These are phyloP conservation scores for Oidiodendron maius DNA, from an alignment of 495 filamentous ascomycete species.

Conservation along the genomic window DNA sequence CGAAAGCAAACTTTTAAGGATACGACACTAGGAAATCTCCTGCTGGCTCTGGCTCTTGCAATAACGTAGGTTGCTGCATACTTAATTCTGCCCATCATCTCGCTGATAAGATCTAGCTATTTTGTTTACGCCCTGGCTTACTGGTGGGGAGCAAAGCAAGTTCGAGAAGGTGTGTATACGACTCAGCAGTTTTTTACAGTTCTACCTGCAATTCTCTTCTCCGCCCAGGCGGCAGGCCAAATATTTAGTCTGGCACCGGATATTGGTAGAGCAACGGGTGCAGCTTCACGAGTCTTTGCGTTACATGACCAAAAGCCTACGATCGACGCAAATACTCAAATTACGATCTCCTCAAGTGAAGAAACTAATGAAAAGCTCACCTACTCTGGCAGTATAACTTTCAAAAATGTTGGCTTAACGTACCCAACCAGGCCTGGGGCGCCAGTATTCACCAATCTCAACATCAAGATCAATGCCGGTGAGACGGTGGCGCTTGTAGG, in stretches of 20 bases:
- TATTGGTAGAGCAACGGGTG: slow-evolving; percentile 15
- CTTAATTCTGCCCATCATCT: slow-evolving; percentile 25
- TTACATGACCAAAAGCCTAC: slow-evolving; percentile 17
- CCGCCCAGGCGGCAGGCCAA: slow-evolving; percentile 58
- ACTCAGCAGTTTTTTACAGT: slow-evolving; percentile 63
- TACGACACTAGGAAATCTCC: slow-evolving; percentile 39
- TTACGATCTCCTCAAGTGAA: background rate
- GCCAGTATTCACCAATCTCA: slow-evolving; percentile 35
- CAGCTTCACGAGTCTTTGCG: slow-evolving; percentile 15
- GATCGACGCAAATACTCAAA: slow-evolving; percentile 4
- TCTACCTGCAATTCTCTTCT: slow-evolving; percentile 53
- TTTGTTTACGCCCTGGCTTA: slow-evolving; percentile 60
- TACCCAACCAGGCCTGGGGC: slow-evolving; percentile 43
- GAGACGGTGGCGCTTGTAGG: slow-evolving; percentile 55
- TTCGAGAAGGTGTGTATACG: slow-evolving; percentile 49
- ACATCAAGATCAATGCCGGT: slow-evolving; percentile 31
- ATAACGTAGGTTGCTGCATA: slow-evolving; percentile 31
- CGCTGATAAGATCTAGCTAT: slow-evolving; percentile 28
- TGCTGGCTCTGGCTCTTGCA: slow-evolving; percentile 43
- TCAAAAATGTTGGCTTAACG: slow-evolving; percentile 34
- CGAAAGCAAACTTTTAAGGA: slow-evolving; percentile 28
- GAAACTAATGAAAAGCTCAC: background rate
- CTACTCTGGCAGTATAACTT: slow-evolving; percentile 14
- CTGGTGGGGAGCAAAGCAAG: slow-evolving; percentile 60
- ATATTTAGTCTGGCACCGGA: slow-evolving; percentile 53